Evolutionary conservation across 345 rosid genomes (phyloP), one percentile per base, ranked within the genome.

Genomic region (Gossypium mustelinum): DNA sequence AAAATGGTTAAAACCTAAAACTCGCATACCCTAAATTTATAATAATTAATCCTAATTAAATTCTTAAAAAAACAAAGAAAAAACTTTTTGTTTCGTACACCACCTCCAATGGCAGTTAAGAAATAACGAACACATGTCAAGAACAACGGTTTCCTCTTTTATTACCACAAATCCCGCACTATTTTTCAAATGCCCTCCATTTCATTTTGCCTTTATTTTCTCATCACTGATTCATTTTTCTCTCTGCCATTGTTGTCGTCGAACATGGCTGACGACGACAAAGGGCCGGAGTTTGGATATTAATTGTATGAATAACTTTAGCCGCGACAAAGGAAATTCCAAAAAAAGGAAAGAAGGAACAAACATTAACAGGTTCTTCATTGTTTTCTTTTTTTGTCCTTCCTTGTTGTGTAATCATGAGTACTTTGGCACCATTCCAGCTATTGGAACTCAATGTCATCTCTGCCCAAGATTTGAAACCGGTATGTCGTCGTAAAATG

Each of bases 401-500:
- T 45, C 12, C 50, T 13, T 34, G 11, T 62, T 60, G 9, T 27
- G 27, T 4, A 34, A 34, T 34, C 9, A 63, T 88, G 92, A 82
- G 87, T 18, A 70, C 81, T 63, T 73, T 87, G 56, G 80, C 81
- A 2, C 87, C 97, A 7, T 92, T 92, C 77, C 97, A 92, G 69
- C 78, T 91, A 18, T 73, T 94, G 66, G 97, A 94, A 61, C 84
- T 94, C 47, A 92, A 91, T 61, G 76, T 94, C 41, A 92, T 94
- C 74, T 94, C 98, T 1, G 98, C 85, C 0, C 98, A 94, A 41
- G 98, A 94, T 50, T 84, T 94, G 11, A 73, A 83, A 43, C 82
- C 81, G 1, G 86, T 85, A 14, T 68, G 90, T 2, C 92, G 90
- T 2, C 94, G 95, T 9, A 81, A 85, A 77, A 94, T 94, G 95